These are phyloP conservation scores for Phialophora tarda DNA, from an alignment of 2,329 filamentous ascomycete species.

Conservation along the genomic window DNA sequence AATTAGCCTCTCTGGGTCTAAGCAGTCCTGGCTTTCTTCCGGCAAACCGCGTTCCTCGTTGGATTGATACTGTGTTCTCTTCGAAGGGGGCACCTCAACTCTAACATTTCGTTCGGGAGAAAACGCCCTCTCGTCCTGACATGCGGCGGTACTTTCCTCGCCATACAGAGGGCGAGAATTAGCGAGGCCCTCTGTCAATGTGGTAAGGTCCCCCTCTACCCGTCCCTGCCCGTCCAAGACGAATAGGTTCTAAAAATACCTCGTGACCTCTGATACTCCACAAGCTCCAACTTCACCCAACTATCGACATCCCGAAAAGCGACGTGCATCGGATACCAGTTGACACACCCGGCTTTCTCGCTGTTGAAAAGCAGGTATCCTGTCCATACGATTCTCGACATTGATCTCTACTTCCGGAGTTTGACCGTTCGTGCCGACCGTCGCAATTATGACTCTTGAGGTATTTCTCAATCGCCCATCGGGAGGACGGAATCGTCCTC, in stretches of 20 bases:
- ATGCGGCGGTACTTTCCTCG: conserved; percentile 1
- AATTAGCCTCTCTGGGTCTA: conserved; percentile 9
- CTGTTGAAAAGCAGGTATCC: too few species aligned
- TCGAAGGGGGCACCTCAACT: neutral
- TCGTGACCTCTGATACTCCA: neutral
- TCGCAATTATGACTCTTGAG: neutral
- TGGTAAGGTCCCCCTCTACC: conserved; percentile 6
- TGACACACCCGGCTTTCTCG: neutral
- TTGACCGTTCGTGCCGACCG: too few species aligned
- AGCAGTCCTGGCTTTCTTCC: neutral
- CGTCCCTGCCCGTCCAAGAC: neutral
- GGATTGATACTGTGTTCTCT: neutral
- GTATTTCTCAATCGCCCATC: neutral
- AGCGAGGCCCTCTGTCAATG: conserved; percentile 5
- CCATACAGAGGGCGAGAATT: conserved; percentile 8
- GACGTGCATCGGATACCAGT: neutral
- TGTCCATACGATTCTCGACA: neutral
- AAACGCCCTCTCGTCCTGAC: neutral
- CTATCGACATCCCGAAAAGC: neutral
- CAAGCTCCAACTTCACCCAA: neutral
- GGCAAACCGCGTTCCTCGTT: neutral
- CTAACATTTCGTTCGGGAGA: neutral
- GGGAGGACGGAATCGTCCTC: neutral
- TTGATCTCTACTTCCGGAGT: neutral
- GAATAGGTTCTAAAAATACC: conserved; percentile 15